Percentiles rank a stretch among this genome's conserved stretches.
Conservation (phyloP, 371 early-diverging fungal genomes). For the Rhizopus arrhizus region DNA sequence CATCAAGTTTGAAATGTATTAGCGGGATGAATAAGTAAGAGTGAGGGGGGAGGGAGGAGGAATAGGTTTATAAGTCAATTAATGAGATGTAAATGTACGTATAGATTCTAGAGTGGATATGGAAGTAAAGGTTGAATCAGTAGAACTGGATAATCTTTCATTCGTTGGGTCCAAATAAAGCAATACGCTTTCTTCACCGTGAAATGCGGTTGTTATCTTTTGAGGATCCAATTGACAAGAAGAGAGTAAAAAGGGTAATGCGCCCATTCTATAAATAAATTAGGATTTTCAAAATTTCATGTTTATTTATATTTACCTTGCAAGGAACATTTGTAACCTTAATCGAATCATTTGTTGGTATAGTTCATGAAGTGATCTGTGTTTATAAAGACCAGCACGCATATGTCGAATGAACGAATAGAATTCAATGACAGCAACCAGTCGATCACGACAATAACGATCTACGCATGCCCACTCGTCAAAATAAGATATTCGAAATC, state of each 20-base stretch:
- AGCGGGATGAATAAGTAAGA: neutral
- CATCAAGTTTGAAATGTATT: no score
- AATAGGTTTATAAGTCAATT: neutral
- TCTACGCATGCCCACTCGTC: conserved; percentile 81
- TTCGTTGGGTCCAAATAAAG: conserved; percentile 13
- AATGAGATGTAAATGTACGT: conserved; percentile 21
- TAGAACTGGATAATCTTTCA: conserved; percentile 30
- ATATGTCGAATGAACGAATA: conserved; percentile 77
- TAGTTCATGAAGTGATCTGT: conserved; percentile 65
- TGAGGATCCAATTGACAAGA: conserved; percentile 29
- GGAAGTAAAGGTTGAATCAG: conserved; percentile 30
- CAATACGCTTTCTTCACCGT: conserved; percentile 21
- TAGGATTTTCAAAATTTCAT: neutral
- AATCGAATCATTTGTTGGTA: conserved; percentile 67
- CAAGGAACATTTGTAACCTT: conserved; percentile 66
- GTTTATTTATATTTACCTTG: conserved; percentile 30
- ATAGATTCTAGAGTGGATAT: conserved; percentile 24
- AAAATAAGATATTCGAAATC: conserved; percentile 70
- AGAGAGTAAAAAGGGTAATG: conserved; percentile 30
- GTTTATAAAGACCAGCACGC: conserved; percentile 69
- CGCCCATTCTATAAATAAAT: conserved; percentile 34
- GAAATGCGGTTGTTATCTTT: conserved; percentile 27
- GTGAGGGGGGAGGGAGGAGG: neutral
- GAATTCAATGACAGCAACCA: conserved; percentile 77
- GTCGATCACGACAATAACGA: conserved; percentile 73